Base-by-base conservation (phyloP, 2,329 filamentous ascomycete species). In the Fusarium sp. region DNA sequence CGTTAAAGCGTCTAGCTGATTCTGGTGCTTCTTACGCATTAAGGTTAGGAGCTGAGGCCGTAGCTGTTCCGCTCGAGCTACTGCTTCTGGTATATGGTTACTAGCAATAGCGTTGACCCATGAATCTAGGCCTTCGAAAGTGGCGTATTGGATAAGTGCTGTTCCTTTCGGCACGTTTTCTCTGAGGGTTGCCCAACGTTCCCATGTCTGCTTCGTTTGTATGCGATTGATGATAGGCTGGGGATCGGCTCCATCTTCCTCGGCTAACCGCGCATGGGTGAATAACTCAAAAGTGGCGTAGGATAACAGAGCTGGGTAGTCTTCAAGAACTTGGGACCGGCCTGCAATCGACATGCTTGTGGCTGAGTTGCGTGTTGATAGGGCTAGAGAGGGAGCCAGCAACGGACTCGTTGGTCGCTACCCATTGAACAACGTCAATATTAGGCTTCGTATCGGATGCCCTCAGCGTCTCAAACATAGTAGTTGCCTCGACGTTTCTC, bases 241-340 rank as follows among this genome's bases (percentile, higher is more conserved):
- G 5, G 50, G 41, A 50, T 60, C 41, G 10, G 28, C 47, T 3
- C 34, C 54, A 12, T n/a, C 9, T 7, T 10, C 31, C 34, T 56
- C 15, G 3, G 39, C 46, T 5, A 44, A n/a, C 7, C 12, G 23
- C 6, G 54, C 58, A 13, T 67, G 67, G 6, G n/a, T 13, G 31
- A 58, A 62, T 16, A 67, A 7, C 15, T 43, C 18, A 16, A 47
- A 62, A 3, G 54, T 52, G 3, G 60, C 31, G 31, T 62, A 62
- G 6, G 57, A n/a, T 5, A 63, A 36, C 1, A 63, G 23, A 2
- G 55, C 60, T 4, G 47, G 54, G 11, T 54, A 43, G 31, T 54
- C 60, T 16, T 27, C 7, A 1, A 63, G 28, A 1, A 48, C 30
- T 13, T 43, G 48, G 6, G 60, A 60, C 6, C 5, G 40, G 12